phyloP scores from a whole-genome alignment of 176 grass and related monocot species.

The Phoenix dactylifera region DNA sequence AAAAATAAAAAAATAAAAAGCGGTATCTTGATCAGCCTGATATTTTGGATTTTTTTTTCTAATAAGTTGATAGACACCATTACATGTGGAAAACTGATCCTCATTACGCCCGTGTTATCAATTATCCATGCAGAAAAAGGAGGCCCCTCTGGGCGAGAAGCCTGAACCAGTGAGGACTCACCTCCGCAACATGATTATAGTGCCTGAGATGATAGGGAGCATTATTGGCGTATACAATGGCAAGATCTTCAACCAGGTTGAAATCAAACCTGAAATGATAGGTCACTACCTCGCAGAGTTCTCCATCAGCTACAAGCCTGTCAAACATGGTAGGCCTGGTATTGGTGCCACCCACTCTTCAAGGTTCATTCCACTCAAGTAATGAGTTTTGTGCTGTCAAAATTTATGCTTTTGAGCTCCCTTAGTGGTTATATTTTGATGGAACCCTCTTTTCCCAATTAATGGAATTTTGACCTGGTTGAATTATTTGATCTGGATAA shows the following conservation, averaged over 20 bases:
- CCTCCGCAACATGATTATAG: slow-evolving; percentile 53
- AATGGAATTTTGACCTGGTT: too few species aligned
- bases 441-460: too few species aligned
- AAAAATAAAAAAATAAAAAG: too few species aligned
- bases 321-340: slow-evolving; percentile 62
- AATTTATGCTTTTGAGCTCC: not conserved
- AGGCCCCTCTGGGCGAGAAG: slow-evolving; percentile 51
- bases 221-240: slow-evolving; percentile 41
- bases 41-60: too few species aligned
- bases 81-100: too few species aligned
- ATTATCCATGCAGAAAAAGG: slow-evolving; percentile 32
- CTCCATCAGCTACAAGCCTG: slow-evolving; percentile 48
- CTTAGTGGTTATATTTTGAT: not conserved
- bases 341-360: slow-evolving; percentile 61
- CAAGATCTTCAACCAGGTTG: slow-evolving; percentile 50
- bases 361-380: slow-evolving; percentile 59
- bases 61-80: too few species aligned
- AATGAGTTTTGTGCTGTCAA: slow-evolving; percentile 2
- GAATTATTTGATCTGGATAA: too few species aligned
- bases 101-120: too few species aligned
- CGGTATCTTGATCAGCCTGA: too few species aligned
- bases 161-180: slow-evolving; percentile 47
- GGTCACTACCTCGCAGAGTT: slow-evolving; percentile 59
- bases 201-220: slow-evolving; percentile 69
- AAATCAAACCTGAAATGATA: slow-evolving; percentile 80